Conservation (phyloP, 2,329 filamentous ascomycete genomes). For the Stachybotrys chlorohalonatus region DNA sequence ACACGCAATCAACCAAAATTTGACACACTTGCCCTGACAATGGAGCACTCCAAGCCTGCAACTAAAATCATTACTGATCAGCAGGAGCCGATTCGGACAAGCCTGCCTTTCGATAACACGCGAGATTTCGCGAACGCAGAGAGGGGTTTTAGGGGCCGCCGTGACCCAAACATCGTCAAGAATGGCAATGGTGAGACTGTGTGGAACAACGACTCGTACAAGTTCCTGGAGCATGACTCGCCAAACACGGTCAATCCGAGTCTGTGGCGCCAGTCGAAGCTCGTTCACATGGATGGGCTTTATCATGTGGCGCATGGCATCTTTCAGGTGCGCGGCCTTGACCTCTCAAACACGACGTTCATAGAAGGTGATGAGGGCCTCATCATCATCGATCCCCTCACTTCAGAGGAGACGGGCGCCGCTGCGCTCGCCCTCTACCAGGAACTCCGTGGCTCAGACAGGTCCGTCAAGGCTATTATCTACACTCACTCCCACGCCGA, state of each 20-base stretch:
- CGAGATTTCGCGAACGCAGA: no score
- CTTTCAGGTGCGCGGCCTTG: slow-evolving; percentile 30
- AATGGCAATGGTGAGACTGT: not conserved
- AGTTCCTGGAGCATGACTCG: slow-evolving; percentile 1
- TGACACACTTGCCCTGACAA: no score
- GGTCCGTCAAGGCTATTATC: slow-evolving; percentile 22
- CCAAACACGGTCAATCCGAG: slow-evolving; percentile 4
- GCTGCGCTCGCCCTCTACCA: slow-evolving; percentile 24
- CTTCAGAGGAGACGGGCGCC: slow-evolving; percentile 19
- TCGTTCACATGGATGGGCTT: not conserved
- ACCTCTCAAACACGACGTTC: slow-evolving; percentile 30
- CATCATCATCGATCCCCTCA: slow-evolving; percentile 28
- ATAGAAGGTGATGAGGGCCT: slow-evolving; percentile 25
- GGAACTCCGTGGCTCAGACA: slow-evolving; percentile 9
- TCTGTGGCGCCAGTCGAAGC: slow-evolving; percentile 5
- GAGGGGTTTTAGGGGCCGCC: not conserved
- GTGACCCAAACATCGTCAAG: not conserved
- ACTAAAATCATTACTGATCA: no score
- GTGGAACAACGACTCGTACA: slow-evolving; percentile 17
- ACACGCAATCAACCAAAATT: no score
- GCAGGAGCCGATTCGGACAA: no score
- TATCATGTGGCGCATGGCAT: slow-evolving; percentile 20
- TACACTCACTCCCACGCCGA: slow-evolving; percentile 31
- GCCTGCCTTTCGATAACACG: no score
- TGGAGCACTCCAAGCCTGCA: no score